A percentile compares a stretch with the other conserved stretches of the same genome.
Evolutionary conservation across 345 rosid species (phyloP).

Genomic region (Salix koriyanagi): DNA sequence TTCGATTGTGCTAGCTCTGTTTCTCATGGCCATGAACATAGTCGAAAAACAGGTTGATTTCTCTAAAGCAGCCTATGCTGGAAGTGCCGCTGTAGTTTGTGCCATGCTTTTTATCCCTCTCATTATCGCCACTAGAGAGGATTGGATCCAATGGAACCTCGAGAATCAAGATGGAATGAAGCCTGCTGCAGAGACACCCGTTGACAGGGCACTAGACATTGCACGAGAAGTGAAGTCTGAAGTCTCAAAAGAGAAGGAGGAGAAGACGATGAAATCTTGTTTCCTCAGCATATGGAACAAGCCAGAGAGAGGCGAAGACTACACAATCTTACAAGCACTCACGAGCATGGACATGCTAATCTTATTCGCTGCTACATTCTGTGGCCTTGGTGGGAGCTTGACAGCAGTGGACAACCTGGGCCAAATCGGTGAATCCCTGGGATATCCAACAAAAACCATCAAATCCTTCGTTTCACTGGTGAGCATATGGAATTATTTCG

Average conservation of each 20-base stretch:
- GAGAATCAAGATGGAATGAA: slow-evolving; percentile 28
- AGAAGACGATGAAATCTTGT: slow-evolving; percentile 38
- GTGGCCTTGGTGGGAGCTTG: slow-evolving; percentile 73
- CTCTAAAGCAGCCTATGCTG: slow-evolving; percentile 49
- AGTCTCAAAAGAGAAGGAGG: not conserved
- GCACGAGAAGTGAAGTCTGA: not conserved
- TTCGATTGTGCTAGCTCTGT: slow-evolving; percentile 61
- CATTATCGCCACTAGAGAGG: slow-evolving; percentile 53
- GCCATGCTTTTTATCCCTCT: slow-evolving; percentile 63
- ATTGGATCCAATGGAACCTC: slow-evolving; percentile 50
- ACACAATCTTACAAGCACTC: slow-evolving; percentile 80
- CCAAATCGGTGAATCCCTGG: slow-evolving; percentile 85
- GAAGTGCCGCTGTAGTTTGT: slow-evolving; percentile 40
- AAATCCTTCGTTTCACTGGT: slow-evolving; percentile 69
- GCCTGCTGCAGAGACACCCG: slow-evolving; percentile 22
- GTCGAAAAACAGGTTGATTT: slow-evolving; percentile 48
- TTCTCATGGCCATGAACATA: slow-evolving; percentile 60
- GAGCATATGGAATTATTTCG: slow-evolving; percentile 88
- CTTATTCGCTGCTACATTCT: slow-evolving; percentile 55
- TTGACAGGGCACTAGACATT: slow-evolving; percentile 10
- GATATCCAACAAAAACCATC: slow-evolving; percentile 56
- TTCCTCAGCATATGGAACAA: slow-evolving; percentile 44
- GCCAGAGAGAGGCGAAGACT: slow-evolving; percentile 81
- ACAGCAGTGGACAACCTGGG: slow-evolving; percentile 86
- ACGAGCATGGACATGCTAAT: slow-evolving; percentile 67